Conservation (phyloP, 345 rosid species). For the Linum usitatissimum region DNA sequence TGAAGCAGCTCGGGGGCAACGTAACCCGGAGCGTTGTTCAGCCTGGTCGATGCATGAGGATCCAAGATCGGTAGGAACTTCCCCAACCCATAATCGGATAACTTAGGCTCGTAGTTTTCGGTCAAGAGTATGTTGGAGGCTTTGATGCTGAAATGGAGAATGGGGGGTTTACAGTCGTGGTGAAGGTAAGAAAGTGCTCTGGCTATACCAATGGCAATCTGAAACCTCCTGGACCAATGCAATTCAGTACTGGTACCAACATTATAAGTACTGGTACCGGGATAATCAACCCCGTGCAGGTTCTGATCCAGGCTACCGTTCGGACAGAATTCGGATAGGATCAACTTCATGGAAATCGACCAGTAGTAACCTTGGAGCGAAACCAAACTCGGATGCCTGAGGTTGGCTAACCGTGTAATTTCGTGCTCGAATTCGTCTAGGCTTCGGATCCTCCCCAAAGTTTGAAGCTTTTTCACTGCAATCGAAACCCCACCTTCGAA, state of each 20-base stretch:
- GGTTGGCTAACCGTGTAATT: conserved; percentile 63
- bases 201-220: conserved; percentile 78
- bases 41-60: conserved; percentile 55
- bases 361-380: conserved; percentile 86
- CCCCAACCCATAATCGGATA: conserved; percentile 78
- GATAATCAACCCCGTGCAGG: conserved; percentile 43
- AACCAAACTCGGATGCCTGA: conserved; percentile 63
- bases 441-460: conserved; percentile 70
- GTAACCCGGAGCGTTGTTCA: conserved; percentile 86
- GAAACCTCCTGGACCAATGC: conserved; percentile 75
- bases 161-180: conserved; percentile 76
- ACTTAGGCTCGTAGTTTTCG: conserved; percentile 58
- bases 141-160: conserved; percentile 89
- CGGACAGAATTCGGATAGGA: conserved; percentile 58
- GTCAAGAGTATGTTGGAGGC: conserved; percentile 78
- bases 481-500: conserved; percentile 86
- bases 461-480: conserved; percentile 90
- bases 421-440: conserved; percentile 94
- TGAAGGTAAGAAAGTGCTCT: conserved; percentile 85
- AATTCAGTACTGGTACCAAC: conserved; percentile 44
- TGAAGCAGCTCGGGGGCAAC: conserved; percentile 96
- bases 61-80: conserved; percentile 77
- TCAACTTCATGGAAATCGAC: conserved; percentile 72
- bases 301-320: conserved; percentile 78
- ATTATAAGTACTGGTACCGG: conserved; percentile 55